These are phyloP conservation scores for Chamaecyparis obtusa DNA, from an alignment of 75 land plant genomes.

Conservation along the genomic window DNA sequence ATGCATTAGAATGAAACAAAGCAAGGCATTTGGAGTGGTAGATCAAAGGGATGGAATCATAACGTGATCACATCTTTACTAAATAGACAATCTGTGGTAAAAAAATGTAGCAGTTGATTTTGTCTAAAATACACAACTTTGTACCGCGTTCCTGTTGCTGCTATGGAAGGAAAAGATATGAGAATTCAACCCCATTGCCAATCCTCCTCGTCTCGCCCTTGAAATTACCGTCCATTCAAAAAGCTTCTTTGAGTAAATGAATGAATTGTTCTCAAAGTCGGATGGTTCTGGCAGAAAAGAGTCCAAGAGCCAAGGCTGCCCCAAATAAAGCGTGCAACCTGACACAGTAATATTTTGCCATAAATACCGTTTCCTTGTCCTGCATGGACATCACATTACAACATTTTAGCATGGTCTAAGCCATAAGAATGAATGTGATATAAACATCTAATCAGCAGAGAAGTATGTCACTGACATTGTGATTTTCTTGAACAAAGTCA, in stretches of 20 bases:
- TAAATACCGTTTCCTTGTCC: conserved; percentile 82
- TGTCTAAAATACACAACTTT: too few relatives aligned
- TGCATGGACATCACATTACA: conserved; percentile 18
- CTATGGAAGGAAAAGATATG: neutral
- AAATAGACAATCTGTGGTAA: too few relatives aligned
- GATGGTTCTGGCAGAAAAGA: conserved; percentile 29
- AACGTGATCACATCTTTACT: too few relatives aligned
- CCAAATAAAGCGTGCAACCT: conserved; percentile 80
- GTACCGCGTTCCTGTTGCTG: too few relatives aligned
- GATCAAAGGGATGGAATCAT: too few relatives aligned
- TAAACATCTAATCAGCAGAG: neutral
- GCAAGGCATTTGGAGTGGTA: too few relatives aligned
- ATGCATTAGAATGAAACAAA: too few relatives aligned
- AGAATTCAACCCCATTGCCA: too few relatives aligned
- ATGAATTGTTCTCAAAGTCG: neutral
- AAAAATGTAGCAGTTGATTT: too few relatives aligned
- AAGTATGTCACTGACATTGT: conserved; percentile 39
- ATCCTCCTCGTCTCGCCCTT: too few relatives aligned
- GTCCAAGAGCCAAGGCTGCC: conserved; percentile 64
- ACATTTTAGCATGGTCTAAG: neutral
- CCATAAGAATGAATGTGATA: neutral
- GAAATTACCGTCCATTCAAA: too few relatives aligned
- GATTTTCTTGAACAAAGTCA: conserved; percentile 57
- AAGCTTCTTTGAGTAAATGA: neutral
- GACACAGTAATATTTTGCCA: conserved; percentile 90